Evolutionary conservation across 768 basidiomycete species (phyloP).

Genomic region (Agrocybe chaxingu): DNA sequence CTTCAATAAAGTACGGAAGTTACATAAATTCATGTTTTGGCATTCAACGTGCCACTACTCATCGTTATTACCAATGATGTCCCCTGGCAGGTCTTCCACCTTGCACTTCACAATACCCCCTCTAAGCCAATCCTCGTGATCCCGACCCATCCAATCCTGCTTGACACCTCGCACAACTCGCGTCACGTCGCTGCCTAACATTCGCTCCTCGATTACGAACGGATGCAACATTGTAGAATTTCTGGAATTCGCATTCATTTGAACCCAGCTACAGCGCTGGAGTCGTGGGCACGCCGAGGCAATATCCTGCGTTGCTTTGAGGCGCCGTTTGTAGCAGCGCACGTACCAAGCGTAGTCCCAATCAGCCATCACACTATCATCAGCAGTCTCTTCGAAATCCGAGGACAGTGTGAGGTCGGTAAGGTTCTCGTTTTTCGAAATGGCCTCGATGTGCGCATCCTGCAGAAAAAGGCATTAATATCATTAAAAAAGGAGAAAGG

Average conservation of each 20-base stretch:
- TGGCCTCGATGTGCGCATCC: conserved; percentile 1
- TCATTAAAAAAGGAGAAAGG: not conserved
- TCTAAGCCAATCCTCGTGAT: too few relatives aligned
- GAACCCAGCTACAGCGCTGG: conserved; percentile 5
- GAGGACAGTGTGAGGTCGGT: conserved; percentile 5
- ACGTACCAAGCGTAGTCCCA: conserved; percentile 7
- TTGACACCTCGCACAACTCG: conserved; percentile 8
- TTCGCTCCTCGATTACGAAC: conserved; percentile 7
- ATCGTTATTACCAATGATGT: too few relatives aligned
- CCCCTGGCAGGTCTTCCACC: too few relatives aligned
- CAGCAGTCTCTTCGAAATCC: conserved; percentile 6
- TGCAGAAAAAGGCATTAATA: not conserved
- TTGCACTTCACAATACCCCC: too few relatives aligned
- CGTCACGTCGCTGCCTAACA: not conserved
- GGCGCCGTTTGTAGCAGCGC: conserved; percentile 6
- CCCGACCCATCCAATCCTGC: not conserved
- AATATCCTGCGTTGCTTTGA: conserved; percentile 2
- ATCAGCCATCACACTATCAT: not conserved
- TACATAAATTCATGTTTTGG: too few relatives aligned
- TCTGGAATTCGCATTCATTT: not conserved
- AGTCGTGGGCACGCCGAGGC: not conserved
- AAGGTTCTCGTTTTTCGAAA: conserved; percentile 5
- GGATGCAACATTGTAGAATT: conserved; percentile 2
- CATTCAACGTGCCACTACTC: too few relatives aligned
- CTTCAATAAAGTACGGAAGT: too few relatives aligned